These are phyloP conservation scores for Rhizoclosmatium sp. DNA, from an alignment of 192 early-diverging fungal species.

Conservation along the genomic window DNA sequence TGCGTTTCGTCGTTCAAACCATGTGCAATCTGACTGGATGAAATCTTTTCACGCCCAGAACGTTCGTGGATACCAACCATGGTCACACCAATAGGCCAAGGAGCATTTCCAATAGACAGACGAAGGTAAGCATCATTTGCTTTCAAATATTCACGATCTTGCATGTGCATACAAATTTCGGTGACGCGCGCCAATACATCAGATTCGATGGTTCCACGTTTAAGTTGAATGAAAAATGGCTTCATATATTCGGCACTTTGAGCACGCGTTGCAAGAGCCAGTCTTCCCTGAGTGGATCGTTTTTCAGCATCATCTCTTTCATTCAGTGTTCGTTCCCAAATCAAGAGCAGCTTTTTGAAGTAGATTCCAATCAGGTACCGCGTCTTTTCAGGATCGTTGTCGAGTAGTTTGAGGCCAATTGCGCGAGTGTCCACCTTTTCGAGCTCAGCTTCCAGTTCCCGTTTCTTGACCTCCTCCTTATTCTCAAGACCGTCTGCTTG, in stretches of 20 bases:
- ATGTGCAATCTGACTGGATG: slow-evolving; percentile 93
- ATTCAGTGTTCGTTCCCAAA: slow-evolving; percentile 86
- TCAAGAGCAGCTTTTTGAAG: slow-evolving; percentile 82
- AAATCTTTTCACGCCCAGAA: slow-evolving; percentile 96
- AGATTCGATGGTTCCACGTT: slow-evolving; percentile 73
- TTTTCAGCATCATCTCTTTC: slow-evolving; percentile 82
- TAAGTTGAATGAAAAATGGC: slow-evolving; percentile 90
- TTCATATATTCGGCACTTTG: slow-evolving; percentile 89
- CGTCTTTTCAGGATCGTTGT: slow-evolving; percentile 78
- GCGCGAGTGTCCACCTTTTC: slow-evolving; percentile 76
- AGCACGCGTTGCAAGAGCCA: slow-evolving; percentile 78
- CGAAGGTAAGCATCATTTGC: slow-evolving; percentile 95
- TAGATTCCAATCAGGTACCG: slow-evolving; percentile 81
- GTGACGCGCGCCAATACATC: slow-evolving; percentile 91
- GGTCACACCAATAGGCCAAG: slow-evolving; percentile 98
- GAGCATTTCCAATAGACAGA: slow-evolving; percentile 95
- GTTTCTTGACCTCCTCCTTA: slow-evolving; percentile 54
- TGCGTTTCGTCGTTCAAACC: slow-evolving; percentile 96
- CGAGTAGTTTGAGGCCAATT: slow-evolving; percentile 76
- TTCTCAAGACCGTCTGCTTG: slow-evolving; percentile 56
- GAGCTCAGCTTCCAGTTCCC: slow-evolving; percentile 54
- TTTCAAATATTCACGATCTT: slow-evolving; percentile 84
- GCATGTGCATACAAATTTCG: slow-evolving; percentile 88
- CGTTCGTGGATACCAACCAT: slow-evolving; percentile 91
- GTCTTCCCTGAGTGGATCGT: slow-evolving; percentile 80